phyloP scores from a whole-genome alignment of 805 yeast genomes.

The Komagataella pastoris region DNA sequence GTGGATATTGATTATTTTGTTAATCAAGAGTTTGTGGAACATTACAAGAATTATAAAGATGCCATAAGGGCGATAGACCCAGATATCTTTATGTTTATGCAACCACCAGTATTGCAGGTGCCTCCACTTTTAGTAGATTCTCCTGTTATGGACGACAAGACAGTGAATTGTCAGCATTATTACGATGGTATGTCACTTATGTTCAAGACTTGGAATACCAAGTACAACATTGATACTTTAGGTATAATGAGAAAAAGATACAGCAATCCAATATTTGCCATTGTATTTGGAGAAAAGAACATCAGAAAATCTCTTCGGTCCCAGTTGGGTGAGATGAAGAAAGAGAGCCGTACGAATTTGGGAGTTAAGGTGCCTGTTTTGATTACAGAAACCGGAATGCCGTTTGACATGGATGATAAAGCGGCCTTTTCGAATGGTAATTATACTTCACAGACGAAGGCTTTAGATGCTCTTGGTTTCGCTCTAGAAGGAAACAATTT shows the following conservation, averaged over 20 bases:
- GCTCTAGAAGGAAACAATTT: conserved; percentile 68
- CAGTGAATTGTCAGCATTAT: conserved; percentile 78
- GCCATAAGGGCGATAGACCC: conserved; percentile 31
- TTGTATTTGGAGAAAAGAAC: conserved; percentile 72
- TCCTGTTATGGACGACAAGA: conserved; percentile 41
- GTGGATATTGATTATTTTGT: conserved; percentile 44
- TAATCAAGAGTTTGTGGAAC: conserved; percentile 52
- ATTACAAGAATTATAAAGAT: conserved; percentile 35
- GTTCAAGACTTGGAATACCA: conserved; percentile 81
- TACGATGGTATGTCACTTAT: conserved; percentile 91
- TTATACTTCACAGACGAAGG: conserved; percentile 63
- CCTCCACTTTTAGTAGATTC: conserved; percentile 57
- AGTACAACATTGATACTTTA: conserved; percentile 76
- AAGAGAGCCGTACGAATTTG: conserved; percentile 46
- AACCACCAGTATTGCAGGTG: conserved; percentile 67
- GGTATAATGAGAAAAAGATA: conserved; percentile 78
- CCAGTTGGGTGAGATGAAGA: conserved; percentile 55
- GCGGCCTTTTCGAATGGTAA: conserved; percentile 53
- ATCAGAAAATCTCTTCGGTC: conserved; percentile 59
- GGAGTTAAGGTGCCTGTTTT: conserved; percentile 61
- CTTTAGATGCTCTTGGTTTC: conserved; percentile 68
- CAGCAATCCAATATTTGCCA: conserved; percentile 53
- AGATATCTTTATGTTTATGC: conserved; percentile 47
- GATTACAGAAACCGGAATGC: conserved; percentile 95
- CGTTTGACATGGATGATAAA: conserved; percentile 86